phyloP scores from a whole-genome alignment of 1,139 yeast species.

The Kodamaea derodonti region DNA sequence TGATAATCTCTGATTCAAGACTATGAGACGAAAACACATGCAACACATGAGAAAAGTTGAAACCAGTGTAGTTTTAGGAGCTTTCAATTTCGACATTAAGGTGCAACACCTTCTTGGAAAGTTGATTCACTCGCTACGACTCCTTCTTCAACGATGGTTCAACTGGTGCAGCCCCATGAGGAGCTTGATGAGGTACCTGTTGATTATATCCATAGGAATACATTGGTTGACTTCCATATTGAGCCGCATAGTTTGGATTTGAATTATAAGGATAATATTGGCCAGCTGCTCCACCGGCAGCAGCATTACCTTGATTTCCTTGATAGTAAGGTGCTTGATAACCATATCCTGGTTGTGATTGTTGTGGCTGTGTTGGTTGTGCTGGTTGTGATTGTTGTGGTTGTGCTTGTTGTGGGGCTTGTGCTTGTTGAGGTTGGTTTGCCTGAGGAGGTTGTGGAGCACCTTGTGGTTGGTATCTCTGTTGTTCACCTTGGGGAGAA shows the following conservation, averaged over 20 bases:
- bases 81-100: too few relatives aligned
- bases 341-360: conserved; percentile 16
- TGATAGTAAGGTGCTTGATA: conserved; percentile 7
- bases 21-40: too few relatives aligned
- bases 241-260: conserved; percentile 16
- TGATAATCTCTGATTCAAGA: too few relatives aligned
- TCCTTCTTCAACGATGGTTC: conserved; percentile 1
- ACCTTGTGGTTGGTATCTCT: not conserved
- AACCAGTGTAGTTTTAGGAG: too few relatives aligned
- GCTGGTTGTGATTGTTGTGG: conserved; percentile 8
- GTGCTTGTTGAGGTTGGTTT: conserved; percentile 14
- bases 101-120: too few relatives aligned
- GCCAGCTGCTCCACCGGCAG: conserved; percentile 9
- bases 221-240: conserved; percentile 20
- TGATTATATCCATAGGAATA: conserved; percentile 18
- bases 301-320: not conserved
- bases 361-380: conserved; percentile 12
- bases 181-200: conserved; percentile 7
- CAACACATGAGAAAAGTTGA: too few relatives aligned
- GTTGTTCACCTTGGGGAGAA: conserved; percentile 12
- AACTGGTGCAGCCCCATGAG: not conserved
- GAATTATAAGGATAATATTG: conserved; percentile 17
- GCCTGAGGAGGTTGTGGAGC: conserved; percentile 7
- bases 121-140: too few relatives aligned
- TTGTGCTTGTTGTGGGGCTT: conserved; percentile 6